Evolutionary conservation across 2,329 filamentous ascomycete genomes (phyloP), one percentile per base, ranked within the genome.

Genomic region (Xylariaceae sp.): DNA sequence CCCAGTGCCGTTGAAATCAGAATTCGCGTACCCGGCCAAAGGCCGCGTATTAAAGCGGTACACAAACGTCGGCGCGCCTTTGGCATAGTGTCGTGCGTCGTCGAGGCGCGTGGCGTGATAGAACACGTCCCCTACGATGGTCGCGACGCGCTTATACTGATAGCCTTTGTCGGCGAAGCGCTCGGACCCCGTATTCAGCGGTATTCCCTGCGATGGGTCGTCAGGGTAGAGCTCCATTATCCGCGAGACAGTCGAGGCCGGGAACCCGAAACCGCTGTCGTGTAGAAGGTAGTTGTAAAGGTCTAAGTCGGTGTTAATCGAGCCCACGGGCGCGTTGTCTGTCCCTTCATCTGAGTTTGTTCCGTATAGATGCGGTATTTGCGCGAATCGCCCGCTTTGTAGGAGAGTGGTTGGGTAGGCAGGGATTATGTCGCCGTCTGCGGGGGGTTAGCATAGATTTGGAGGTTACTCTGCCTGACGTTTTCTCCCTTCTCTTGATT

Each of bases 331-430:
- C 6, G 67, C 67, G 2, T 70, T 70, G 55, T 68, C 68, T 1
- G 67, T 70, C 2, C 86, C 88, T 68, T 91, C 88, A 63, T 90
- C 87, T 1, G 81, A 81, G 69, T 89, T 90, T 31, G 80, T 81
- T 6, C 88, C 87, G 29, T 80, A 75, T 6, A 91, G 76, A 36
- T 89, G 80, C 1, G 87, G 85, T 0, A 90, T 84, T 49, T 84
- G 79, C 53, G 88, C 82, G 61, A 89, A 89, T 16, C 79, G 78
- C 43, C 86, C 86, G 4, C 78, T 69, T 1, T 75, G 72, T 5
- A 90, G 74, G 62, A 87, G 83, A 6, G 78, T 69, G 8, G 81
- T 82, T 1, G 79, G 80, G 60, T 78, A 81, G 6, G 78, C 77
- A 8, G 74, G 73, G 16, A 88, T 74, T 48, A 87, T 78, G 64